Evolutionary conservation across 202 grass and related monocot genomes (phyloP), one percentile per base, ranked within the genome.

Genomic region (Saccharum hybrid): DNA sequence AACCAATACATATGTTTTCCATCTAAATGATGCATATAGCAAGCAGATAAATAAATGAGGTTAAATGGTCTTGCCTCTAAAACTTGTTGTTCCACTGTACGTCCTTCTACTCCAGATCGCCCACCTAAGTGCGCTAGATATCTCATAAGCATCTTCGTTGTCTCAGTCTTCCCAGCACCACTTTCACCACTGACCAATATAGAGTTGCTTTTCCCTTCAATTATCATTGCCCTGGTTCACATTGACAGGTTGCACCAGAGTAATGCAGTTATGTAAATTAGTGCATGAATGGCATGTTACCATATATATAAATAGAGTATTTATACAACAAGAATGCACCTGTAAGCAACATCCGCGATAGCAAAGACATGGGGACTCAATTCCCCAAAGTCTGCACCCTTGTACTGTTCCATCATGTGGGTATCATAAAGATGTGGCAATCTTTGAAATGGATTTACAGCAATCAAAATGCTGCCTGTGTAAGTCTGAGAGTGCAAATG

Each of bases 101-200:
- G 86, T 81, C 93, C 97, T 92, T 99, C 97, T 82, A 92, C 89
- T 68, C 93, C 91, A 36, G 91, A 92, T 82, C 97, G 84, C 68
- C 97, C 97, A 71, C 97, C 93, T 89, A 99, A 91, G 68, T 99
- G 91, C 42, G 97, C 97, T 72, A 99, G 80, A 86, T 99, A 99
- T 91, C 97, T 90, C 97, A 99, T 99, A 82, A 99, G 89, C 97
- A 99, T 96, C 84, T 99, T 99, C 9, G 97, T 99, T 83, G 97
- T 99, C 69, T 99, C 97, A 68, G 97, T 99, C 88, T 99, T 99
- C 56, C 97, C 97, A 86, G 93, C 93, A 92, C 97, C 97, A 86
- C 97, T 99, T 92, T 96, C 97, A 82, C 97, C 97, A 88, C 97
- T 99, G 68, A 99, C 97, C 84, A 99, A 92, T 85, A 96, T 99